Base-by-base conservation (phyloP, 1,139 yeast genomes). In the Diutina pseudorugosa region DNA sequence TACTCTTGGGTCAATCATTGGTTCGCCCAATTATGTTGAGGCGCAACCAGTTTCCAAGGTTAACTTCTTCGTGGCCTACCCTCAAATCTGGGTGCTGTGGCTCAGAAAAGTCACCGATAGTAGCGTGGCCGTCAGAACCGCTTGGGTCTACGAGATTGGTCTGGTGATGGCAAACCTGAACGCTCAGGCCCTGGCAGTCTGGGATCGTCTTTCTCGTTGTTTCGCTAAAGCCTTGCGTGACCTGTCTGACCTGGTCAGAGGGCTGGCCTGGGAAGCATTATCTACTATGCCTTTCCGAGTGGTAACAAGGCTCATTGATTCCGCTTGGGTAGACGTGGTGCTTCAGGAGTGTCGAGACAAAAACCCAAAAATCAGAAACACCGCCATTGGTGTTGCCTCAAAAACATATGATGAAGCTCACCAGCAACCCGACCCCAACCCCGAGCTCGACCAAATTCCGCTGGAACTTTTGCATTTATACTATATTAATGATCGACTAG, bases 31-130 rank as follows among this genome's bases (percentile, higher is more conserved):
- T 9, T 54, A 62, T 9, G 19, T 45, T 1, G 49, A 25, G 4
- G 3, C 49, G n/a, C 47, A 21, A 12, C 47, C 47, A 5, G 41
- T 27, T 9, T 23, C 49, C 4, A 45, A 45, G 21, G 67, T 80
- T 9, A 82, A 82, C 60, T 86, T 90, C 62, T 74, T 79, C 16
- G 68, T 76, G 0, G 72, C 75, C 1, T 90, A 85, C 59, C 73
- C 73, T 41, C 77, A 78, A 18, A 78, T 86, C 0, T 90, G 86
- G 80, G 65, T 69, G 20, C 77, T 75, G 21, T 91, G 96, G 96
- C 63, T 82, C 53, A 83, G 83, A 57, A 85, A 91, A 57, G 76
- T 85, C 2, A 72, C 85, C 25, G 97, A 91, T 63, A 70, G 80
- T 4, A 79, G 85, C 2, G 71, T 85, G 0, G 64, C 63, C 3